These are phyloP conservation scores for Aspergillus quadrilineatus DNA, from an alignment of 2,329 filamentous ascomycete genomes.

Conservation along the genomic window DNA sequence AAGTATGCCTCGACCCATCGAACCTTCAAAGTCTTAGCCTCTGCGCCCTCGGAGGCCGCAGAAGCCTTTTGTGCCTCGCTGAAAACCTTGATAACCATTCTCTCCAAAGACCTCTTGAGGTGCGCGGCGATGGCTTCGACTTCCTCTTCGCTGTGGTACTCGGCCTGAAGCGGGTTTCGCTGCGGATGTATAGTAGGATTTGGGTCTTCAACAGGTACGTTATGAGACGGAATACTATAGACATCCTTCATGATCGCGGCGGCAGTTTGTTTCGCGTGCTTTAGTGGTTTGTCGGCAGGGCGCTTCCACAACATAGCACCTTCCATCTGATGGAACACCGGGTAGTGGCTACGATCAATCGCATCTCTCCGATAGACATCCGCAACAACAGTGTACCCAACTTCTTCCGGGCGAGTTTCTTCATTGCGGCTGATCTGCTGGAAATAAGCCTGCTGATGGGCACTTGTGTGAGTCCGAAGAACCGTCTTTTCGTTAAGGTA, in stretches of 20 bases:
- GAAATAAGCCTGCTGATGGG: constrained; percentile 86
- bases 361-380: constrained; percentile 96
- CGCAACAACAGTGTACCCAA: constrained; percentile 85
- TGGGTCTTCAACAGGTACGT: constrained; percentile 76
- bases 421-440: constrained; percentile 57
- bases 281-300: constrained; percentile 33
- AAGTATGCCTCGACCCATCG: constrained; percentile 98
- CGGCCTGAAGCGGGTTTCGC: constrained; percentile 77
- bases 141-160: constrained; percentile 70
- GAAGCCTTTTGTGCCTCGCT: constrained; percentile 69
- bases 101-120: constrained; percentile 83
- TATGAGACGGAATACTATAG: constrained; percentile 68
- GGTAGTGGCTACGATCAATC: constrained; percentile 92
- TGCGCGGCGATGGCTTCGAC: constrained; percentile 80
- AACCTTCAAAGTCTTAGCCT: constrained; percentile 73
- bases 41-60: constrained; percentile 54
- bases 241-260: constrained; percentile 68
- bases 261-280: constrained; percentile 49
- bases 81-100: constrained; percentile 88
- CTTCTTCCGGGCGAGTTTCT: constrained; percentile 37
- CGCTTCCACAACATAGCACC: constrained; percentile 88
- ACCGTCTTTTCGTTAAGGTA: constrained; percentile 85
- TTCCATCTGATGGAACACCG: constrained; percentile 98
- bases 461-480: constrained; percentile 88
- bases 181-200: constrained; percentile 74